phyloP scores from a whole-genome alignment of 371 early-diverging fungal genomes.

The Mucor ambiguus region DNA sequence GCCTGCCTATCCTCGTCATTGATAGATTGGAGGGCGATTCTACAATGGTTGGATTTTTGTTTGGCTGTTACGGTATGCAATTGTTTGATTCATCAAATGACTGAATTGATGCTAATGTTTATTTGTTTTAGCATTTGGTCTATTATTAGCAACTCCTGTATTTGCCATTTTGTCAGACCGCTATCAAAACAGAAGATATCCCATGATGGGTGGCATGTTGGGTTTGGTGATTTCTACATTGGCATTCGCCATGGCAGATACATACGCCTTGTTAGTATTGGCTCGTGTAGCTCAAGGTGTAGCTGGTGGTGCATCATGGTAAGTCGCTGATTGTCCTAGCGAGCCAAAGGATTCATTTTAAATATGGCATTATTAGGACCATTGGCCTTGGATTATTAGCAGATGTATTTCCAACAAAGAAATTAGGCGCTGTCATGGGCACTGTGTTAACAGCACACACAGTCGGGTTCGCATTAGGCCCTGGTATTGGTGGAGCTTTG shows the following conservation, averaged over 20 bases:
- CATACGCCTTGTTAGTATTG: conserved; percentile 68
- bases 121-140: conserved; percentile 58
- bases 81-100: not conserved
- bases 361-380: conserved; percentile 43
- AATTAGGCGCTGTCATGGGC: conserved; percentile 78
- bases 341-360: not conserved
- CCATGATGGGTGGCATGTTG: conserved; percentile 79
- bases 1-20: conserved; percentile 77
- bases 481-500: conserved; percentile 76
- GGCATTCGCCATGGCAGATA: conserved; percentile 68
- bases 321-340: not conserved
- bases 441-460: conserved; percentile 73
- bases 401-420: conserved; percentile 73
- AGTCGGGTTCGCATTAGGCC: conserved; percentile 77
- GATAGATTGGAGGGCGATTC: conserved; percentile 65
- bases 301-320: conserved; percentile 82
- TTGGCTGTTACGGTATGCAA: conserved; percentile 76
- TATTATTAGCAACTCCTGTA: conserved; percentile 76
- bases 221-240: conserved; percentile 69
- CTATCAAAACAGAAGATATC: conserved; percentile 69
- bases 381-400: conserved; percentile 79
- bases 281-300: conserved; percentile 83
- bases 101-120: not conserved
- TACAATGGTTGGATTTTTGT: conserved; percentile 74
- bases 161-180: conserved; percentile 81